phyloP scores from a whole-genome alignment of 768 basidiomycete genomes.

The Kwoniella europaea region DNA sequence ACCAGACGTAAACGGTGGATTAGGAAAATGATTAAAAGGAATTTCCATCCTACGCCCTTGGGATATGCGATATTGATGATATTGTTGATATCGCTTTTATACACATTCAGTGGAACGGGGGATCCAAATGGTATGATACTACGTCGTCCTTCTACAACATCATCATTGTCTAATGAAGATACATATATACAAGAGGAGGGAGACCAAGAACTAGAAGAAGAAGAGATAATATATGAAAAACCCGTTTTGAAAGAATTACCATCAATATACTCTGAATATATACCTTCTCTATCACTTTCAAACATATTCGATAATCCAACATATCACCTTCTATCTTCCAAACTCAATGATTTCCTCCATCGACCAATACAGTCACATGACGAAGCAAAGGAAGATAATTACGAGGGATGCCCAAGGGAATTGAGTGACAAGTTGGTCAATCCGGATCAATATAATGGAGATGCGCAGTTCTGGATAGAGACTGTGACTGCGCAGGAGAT shows the following conservation, averaged over 20 bases:
- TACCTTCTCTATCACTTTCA: constrained; percentile 27
- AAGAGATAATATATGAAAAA: neutral
- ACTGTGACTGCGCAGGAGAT: constrained; percentile 46
- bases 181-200: neutral
- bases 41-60: constrained; percentile 20
- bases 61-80: constrained; percentile 15
- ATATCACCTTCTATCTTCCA: constrained; percentile 12
- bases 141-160: neutral
- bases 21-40: constrained; percentile 18
- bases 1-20: neutral
- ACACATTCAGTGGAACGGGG: neutral
- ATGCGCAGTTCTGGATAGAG: constrained; percentile 55
- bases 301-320: constrained; percentile 14
- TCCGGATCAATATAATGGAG: constrained; percentile 58
- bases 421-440: constrained; percentile 57
- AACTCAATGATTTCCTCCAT: constrained; percentile 50
- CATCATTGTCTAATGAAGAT: neutral
- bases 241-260: constrained; percentile 13
- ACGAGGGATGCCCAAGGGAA: constrained; percentile 50
- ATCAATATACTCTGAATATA: constrained; percentile 3
- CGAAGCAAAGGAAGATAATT: constrained; percentile 36
- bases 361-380: constrained; percentile 48
- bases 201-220: neutral
- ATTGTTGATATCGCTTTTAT: neutral
- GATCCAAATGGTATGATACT: neutral